These are phyloP conservation scores for Talaromyces sp. DNA, from an alignment of 2,329 filamentous ascomycete genomes.

Conservation along the genomic window DNA sequence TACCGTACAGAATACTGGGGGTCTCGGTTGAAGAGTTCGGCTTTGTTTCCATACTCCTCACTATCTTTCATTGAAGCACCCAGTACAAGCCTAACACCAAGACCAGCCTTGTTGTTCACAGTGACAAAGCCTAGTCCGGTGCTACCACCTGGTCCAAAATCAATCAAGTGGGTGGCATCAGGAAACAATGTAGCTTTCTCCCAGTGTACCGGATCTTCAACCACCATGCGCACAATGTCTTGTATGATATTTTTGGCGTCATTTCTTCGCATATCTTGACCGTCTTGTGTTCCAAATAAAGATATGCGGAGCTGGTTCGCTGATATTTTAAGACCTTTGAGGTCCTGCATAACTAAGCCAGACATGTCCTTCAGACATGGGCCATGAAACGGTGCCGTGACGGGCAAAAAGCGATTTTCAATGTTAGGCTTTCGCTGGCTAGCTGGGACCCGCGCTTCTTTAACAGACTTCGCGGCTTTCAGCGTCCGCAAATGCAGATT, in stretches of 20 bases:
- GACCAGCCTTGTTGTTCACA: conserved; percentile 98
- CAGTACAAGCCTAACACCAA: conserved; percentile 91
- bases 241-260: conserved; percentile 77
- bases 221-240: conserved; percentile 84
- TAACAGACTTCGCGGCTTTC: conserved; percentile 90
- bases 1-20: conserved; percentile 85
- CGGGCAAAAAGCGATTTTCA: conserved; percentile 92
- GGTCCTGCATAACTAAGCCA: conserved; percentile 76
- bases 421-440: conserved; percentile 96
- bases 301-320: conserved; percentile 71
- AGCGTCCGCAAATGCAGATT: conserved; percentile 93
- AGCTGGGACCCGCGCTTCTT: conserved; percentile 89
- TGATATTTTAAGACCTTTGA: conserved; percentile 75
- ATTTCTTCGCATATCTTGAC: conserved; percentile 71
- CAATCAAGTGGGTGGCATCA: conserved; percentile 85
- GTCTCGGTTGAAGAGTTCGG: conserved; percentile 93
- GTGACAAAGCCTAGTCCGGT: conserved; percentile 93
- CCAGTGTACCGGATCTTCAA: conserved; percentile 91
- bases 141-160: conserved; percentile 95
- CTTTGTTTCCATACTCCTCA: conserved; percentile 91
- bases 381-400: conserved; percentile 97
- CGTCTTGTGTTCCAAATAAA: conserved; percentile 85
- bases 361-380: conserved; percentile 82
- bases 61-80: conserved; percentile 91
- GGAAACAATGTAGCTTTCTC: conserved; percentile 90